A percentile compares a stretch with the other conserved stretches of the same genome.
Conservation (phyloP, 805 yeast genomes). For the Scheffersomyces coipomensis region DNA sequence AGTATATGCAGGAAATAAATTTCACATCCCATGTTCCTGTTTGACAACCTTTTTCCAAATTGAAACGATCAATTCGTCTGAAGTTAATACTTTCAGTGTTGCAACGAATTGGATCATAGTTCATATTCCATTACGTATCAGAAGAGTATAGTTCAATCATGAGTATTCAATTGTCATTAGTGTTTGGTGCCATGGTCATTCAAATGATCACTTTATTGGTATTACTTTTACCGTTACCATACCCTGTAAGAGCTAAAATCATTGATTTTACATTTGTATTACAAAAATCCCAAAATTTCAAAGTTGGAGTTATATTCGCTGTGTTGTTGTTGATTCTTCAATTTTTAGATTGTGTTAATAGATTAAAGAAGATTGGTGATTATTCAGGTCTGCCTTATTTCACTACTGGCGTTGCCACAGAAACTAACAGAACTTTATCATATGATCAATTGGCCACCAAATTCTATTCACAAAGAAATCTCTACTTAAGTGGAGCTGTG, state of each 20-base stretch:
- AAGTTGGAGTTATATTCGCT: conserved; percentile 43
- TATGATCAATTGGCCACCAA: conserved; percentile 56
- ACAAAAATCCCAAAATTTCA: conserved; percentile 37
- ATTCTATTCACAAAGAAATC: conserved; percentile 62
- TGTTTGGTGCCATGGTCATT: conserved; percentile 47
- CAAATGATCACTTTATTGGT: conserved; percentile 51
- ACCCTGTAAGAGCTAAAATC: conserved; percentile 41
- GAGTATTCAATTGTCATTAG: conserved; percentile 46
- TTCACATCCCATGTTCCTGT: too few relatives aligned
- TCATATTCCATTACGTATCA: too few relatives aligned
- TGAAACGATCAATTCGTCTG: too few relatives aligned
- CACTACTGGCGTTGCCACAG: conserved; percentile 9
- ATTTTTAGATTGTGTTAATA: conserved; percentile 54
- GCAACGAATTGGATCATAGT: too few relatives aligned
- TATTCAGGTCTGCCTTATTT: conserved; percentile 20
- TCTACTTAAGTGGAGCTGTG: conserved; percentile 63
- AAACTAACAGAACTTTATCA: conserved; percentile 23
- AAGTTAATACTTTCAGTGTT: too few relatives aligned
- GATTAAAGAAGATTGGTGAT: conserved; percentile 27
- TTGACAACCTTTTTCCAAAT: too few relatives aligned
- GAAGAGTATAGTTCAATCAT: too few relatives aligned
- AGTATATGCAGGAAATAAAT: too few relatives aligned
- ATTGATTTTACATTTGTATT: conserved; percentile 34
- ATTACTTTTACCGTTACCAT: conserved; percentile 57
- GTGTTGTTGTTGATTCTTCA: conserved; percentile 44